Evolutionary conservation across 805 yeast species (phyloP).

Genomic region (Kuraishia floccosa): DNA sequence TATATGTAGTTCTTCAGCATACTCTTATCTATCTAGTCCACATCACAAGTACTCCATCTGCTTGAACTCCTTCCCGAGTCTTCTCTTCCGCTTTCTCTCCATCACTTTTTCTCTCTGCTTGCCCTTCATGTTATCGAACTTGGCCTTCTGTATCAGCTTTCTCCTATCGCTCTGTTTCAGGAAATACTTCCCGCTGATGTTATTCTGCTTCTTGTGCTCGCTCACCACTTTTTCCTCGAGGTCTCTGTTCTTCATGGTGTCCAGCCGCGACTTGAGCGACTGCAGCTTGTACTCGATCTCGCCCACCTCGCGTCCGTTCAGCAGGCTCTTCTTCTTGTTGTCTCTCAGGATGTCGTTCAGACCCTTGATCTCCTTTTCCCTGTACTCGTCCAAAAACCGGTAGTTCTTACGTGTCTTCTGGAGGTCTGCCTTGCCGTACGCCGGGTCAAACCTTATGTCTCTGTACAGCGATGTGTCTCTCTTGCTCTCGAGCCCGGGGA

Average conservation of each 20-base stretch:
- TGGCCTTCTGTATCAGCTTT: constrained; percentile 66
- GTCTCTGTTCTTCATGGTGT: constrained; percentile 62
- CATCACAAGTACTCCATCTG: constrained; percentile 21
- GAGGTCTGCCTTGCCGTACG: constrained; percentile 75
- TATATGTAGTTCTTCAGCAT: too few species aligned
- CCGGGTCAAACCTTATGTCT: constrained; percentile 87
- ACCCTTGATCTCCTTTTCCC: constrained; percentile 58
- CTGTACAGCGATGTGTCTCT: constrained; percentile 34
- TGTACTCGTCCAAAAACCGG: constrained; percentile 76
- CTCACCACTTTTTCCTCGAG: constrained; percentile 55
- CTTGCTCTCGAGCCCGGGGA: constrained; percentile 50
- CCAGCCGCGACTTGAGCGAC: constrained; percentile 56
- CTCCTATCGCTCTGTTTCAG: constrained; percentile 62
- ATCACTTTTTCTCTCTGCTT: constrained; percentile 69
- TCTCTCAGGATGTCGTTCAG: constrained; percentile 48
- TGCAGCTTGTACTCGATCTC: constrained; percentile 46
- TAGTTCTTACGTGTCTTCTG: constrained; percentile 63
- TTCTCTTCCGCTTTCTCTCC: constrained; percentile 82
- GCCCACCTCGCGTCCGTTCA: constrained; percentile 33
- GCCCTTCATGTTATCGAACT: constrained; percentile 62
- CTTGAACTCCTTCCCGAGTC: constrained; percentile 70
- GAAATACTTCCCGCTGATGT: constrained; percentile 44
- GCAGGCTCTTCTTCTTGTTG: constrained; percentile 27
- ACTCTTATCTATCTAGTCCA: too few species aligned
- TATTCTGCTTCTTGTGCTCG: constrained; percentile 39